Conservation (phyloP, 148 eudicot species). For the Amaranthus cruentus region DNA sequence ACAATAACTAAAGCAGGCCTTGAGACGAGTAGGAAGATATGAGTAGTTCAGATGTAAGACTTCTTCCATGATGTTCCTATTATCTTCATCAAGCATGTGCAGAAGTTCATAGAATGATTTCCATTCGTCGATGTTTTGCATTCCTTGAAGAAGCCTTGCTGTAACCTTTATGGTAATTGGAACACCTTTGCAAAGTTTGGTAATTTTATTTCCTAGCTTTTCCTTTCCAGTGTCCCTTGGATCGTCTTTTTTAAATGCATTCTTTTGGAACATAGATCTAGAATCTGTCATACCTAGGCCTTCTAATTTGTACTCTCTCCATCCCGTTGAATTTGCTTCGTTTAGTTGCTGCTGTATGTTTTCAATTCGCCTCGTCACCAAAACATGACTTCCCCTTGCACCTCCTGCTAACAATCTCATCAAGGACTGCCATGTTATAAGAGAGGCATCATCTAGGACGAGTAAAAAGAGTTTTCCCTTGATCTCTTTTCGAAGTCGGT, state of each 20-base stretch:
- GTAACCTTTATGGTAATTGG: constrained; percentile 25
- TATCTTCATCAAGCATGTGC: not conserved
- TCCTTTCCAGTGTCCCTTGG: not conserved
- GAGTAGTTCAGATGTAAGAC: constrained; percentile 10
- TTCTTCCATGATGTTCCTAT: not conserved
- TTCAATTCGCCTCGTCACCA: constrained; percentile 15
- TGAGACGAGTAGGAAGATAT: constrained; percentile 21
- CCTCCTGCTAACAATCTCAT: constrained; percentile 16
- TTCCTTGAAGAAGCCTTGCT: constrained; percentile 19
- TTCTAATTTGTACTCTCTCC: not conserved
- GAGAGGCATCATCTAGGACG: constrained; percentile 24
- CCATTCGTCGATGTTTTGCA: constrained; percentile 5
- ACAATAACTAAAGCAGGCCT: constrained; percentile 27
- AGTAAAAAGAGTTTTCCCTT: constrained; percentile 26
- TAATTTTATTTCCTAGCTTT: constrained; percentile 11
- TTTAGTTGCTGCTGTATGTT: constrained; percentile 3
- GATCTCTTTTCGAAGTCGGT: constrained; percentile 23
- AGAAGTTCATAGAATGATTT: not conserved
- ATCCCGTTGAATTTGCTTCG: not conserved
- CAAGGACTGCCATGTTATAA: constrained; percentile 14
- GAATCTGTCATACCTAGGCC: constrained; percentile 9
- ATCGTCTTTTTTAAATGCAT: constrained; percentile 5
- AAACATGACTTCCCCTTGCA: constrained; percentile 21
- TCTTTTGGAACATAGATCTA: constrained; percentile 4
- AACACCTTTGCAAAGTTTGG: constrained; percentile 10